Evolutionary conservation across 2,329 filamentous ascomycete species (phyloP), one percentile per base, ranked within the genome.

Genomic region (Harringtonia aguacate): DNA sequence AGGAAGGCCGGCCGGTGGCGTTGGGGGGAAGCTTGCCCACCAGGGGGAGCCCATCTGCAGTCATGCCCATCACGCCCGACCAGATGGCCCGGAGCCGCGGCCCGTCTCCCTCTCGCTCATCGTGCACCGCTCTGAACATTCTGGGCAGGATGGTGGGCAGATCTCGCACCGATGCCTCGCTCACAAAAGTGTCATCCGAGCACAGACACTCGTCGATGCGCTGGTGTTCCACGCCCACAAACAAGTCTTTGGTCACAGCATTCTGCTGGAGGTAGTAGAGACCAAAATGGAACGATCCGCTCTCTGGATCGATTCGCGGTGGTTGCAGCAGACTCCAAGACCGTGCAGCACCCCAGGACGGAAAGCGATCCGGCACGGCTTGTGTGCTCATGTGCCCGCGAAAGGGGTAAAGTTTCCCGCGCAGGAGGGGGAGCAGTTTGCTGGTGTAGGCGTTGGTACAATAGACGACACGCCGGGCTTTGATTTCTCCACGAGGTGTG

Each of bases 301-400:
- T 38, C 1, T 17, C 39, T 8, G 36, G 22, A 13, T 49, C 44
- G 8, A 45, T 22, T 17, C 8, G 3, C 0, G 29, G 18, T 14
- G 42, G 1, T 12, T 39, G n/a, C 13, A 46, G 27, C 0, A 54
- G 43, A 6, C 44, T 48, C 52, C 52, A 57, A 2, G 52, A 52
- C 3, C 44, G 29, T 2, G 40, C 29, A 15, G 27, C 42, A 8
- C 50, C 46, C 1, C 44, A 30, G 14, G 46, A 44, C 9, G 49
- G 46, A 2, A 53, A 46, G 0, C 21, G 43, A 13, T 41, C 55
- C 33, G 61, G 55, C 35, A 60, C 55, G 22, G 56, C 53, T 47
- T 68, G 66, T 4, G 62, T 61, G 3, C 64, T 63, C 66, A 70
- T 69, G 5, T 61, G 61, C 1, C 62, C 64, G 29, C 64, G 60